Percentiles rank a stretch among this genome's conserved stretches.
Conservation (phyloP, 1,284 basidiomycete species). For the Vanrija humicola region DNA sequence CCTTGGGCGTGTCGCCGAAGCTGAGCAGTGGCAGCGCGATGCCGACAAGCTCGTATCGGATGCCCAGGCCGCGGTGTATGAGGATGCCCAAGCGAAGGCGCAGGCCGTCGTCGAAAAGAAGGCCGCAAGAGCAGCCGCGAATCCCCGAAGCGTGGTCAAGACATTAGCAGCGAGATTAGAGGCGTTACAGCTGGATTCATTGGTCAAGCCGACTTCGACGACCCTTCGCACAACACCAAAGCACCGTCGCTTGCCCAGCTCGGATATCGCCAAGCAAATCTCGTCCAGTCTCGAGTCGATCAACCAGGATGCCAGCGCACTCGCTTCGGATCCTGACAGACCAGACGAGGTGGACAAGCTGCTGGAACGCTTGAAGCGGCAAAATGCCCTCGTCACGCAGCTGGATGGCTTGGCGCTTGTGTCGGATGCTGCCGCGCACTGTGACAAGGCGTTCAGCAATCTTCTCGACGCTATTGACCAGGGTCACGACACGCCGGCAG, state of each 20-base stretch:
- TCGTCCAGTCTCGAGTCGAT: conserved; percentile 15
- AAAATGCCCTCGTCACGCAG: conserved; percentile 8
- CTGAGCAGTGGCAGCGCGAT: conserved; percentile 8
- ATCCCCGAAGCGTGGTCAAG: background rate
- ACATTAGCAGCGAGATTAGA: conserved; percentile 25
- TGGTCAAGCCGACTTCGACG: conserved; percentile 10
- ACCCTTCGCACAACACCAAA: conserved; percentile 7
- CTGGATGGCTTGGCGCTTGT: conserved; percentile 16
- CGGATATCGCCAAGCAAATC: conserved; percentile 5
- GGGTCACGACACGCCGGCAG: background rate
- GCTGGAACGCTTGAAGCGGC: conserved; percentile 8
- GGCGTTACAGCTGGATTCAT: conserved; percentile 18
- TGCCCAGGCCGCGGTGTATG: background rate
- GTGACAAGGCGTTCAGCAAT: conserved; percentile 23
- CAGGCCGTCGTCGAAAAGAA: background rate
- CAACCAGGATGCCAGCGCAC: conserved; percentile 14
- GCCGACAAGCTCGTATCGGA: conserved; percentile 3
- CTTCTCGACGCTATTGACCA: conserved; percentile 27
- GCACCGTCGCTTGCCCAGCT: conserved; percentile 19
- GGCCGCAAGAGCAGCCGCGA: background rate
- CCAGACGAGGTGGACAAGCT: conserved; percentile 3
- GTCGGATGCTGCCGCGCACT: conserved; percentile 12
- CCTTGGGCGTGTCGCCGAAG: background rate
- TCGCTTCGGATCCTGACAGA: background rate
- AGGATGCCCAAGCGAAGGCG: background rate